Base-by-base conservation (phyloP, 129 eudicot genomes). In the Mikania micrantha region DNA sequence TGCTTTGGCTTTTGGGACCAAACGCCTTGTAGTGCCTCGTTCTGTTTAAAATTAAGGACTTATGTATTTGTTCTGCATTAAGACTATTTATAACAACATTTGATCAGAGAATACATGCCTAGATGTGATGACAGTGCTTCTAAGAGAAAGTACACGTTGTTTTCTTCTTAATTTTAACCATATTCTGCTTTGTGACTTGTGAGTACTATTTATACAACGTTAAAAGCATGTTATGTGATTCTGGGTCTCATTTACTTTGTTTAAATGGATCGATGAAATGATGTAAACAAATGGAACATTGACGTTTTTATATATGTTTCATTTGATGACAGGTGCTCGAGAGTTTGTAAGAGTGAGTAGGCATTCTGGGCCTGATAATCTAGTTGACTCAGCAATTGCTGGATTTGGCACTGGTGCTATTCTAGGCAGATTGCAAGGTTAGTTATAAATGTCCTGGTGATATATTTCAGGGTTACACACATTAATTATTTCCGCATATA, bases 361-460 rank as follows among this genome's bases (percentile, higher is more conserved):
- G 66, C 80, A 71, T 13, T 77, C 95, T 10, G 85, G 73, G 36
- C 87, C 90, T 42, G 95, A 85, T 74, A 88, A 92, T 81, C 85
- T 92, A 25, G 32, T 88, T 59, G 91, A 88, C 78, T 92, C 95
- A 10, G 87, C 84, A 38, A 79, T 92, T 80, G 96, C 88, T 67
- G 98, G 98, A 66, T 78, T 88, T 68, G 88, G 96, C 67, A 85
- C 82, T 53, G 98, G 98, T 62, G 98, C 98, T 58, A 49, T 92
- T 81, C 84, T 92, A n/a, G 98, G 98, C 13, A 91, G 96, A 66
- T 84, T 92, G 48, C 98, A 92, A 85, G 98, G 98, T 92, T n/a
- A 67, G 71, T 20, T n/a, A 57, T 42, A 54, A 28, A 41, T n/a
- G 27, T 5, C 27, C 13, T 21, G 59, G 8, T 67, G 50, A 29